phyloP scores from a whole-genome alignment of 192 early-diverging fungal species.

The Umbelopsis vinacea region DNA sequence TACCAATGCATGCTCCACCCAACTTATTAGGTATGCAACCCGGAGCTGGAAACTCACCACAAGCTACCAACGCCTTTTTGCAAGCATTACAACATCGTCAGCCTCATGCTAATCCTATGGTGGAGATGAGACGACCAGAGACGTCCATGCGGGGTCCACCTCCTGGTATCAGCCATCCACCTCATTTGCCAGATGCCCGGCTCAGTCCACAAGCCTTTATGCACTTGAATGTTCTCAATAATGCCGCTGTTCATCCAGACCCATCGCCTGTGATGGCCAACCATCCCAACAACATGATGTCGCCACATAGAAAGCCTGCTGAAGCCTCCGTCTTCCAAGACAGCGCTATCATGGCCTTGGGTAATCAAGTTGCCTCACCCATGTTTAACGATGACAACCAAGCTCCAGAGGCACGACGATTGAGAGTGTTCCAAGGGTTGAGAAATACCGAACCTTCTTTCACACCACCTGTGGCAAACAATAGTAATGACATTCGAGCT shows the following conservation, averaged over 20 bases:
- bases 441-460: conserved; percentile 4
- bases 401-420: conserved; percentile 8
- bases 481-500: conserved; percentile 20
- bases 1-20: neutral
- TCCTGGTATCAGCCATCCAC: conserved; percentile 7
- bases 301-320: neutral
- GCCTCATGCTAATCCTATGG: neutral
- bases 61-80: neutral
- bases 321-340: neutral
- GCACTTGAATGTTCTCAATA: conserved; percentile 17
- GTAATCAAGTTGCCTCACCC: neutral
- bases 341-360: neutral
- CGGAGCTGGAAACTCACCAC: neutral
- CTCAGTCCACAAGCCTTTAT: conserved; percentile 11
- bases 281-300: neutral
- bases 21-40: neutral
- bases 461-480: conserved; percentile 12
- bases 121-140: neutral
- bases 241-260: neutral
- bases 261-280: neutral
- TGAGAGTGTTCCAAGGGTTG: conserved; percentile 7
- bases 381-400: conserved; percentile 1
- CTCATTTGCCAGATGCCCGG: neutral
- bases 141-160: neutral
- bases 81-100: conserved; percentile 1